Percentiles rank a stretch among this genome's conserved stretches.
phyloP scores from a whole-genome alignment of 2,329 filamentous ascomycete species.

The Nakataea oryzae region DNA sequence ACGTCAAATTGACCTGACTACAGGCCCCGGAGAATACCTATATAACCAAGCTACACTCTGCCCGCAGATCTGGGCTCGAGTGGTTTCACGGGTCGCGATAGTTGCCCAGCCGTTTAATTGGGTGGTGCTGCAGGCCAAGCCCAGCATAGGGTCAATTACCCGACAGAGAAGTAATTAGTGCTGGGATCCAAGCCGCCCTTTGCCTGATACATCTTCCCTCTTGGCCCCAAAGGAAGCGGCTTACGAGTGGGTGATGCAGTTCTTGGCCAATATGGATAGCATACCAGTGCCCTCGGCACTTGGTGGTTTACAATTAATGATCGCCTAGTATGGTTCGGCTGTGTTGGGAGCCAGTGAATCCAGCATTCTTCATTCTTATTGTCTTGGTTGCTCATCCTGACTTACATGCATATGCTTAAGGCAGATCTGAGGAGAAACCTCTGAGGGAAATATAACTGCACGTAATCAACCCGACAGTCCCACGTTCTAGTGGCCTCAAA shows the following conservation, averaged over 20 bases:
- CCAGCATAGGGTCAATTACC: background rate
- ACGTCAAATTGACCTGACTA: background rate
- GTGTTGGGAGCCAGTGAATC: no score
- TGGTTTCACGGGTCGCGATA: background rate
- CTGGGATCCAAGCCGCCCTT: background rate
- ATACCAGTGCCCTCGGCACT: background rate
- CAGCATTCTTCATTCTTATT: no score
- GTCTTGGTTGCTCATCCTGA: no score
- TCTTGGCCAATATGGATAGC: background rate
- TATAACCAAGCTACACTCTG: background rate
- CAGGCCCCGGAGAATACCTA: background rate
- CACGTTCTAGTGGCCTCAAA: no score
- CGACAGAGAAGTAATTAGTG: background rate
- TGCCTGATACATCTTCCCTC: background rate
- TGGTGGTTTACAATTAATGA: background rate
- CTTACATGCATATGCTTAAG: no score
- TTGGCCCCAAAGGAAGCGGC: background rate
- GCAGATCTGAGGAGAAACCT: no score
- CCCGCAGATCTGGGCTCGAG: no score
- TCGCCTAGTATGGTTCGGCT: no score
- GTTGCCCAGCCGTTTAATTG: background rate
- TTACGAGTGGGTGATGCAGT: background rate
- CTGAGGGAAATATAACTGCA: no score
- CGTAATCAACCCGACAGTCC: no score
- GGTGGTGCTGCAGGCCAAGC: background rate